These are phyloP conservation scores for Steccherinum ochraceum DNA, from an alignment of 768 basidiomycete genomes.

Conservation along the genomic window DNA sequence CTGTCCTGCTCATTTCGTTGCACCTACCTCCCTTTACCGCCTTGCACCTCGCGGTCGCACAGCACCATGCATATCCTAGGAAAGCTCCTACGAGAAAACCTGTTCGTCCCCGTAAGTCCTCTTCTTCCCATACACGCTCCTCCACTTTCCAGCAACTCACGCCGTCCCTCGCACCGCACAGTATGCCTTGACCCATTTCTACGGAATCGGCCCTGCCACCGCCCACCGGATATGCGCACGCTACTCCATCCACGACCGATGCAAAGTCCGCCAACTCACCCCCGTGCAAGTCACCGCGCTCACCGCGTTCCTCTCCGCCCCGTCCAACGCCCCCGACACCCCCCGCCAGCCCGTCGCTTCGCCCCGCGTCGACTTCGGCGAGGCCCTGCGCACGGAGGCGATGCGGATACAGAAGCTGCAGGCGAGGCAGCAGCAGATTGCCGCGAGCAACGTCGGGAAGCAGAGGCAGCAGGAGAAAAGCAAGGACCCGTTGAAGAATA, in stretches of 20 bases:
- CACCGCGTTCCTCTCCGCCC: slow-evolving; percentile 92
- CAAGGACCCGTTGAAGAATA: slow-evolving; percentile 58
- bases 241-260: slow-evolving; percentile 83
- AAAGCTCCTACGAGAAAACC: slow-evolving; percentile 70
- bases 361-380: slow-evolving; percentile 34
- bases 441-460: slow-evolving; percentile 2
- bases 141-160: slow-evolving; percentile 1
- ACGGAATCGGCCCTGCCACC: slow-evolving; percentile 75
- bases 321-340: slow-evolving; percentile 64
- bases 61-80: slow-evolving; percentile 79
- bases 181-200: slow-evolving; percentile 89
- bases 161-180: slow-evolving; percentile 24
- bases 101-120: slow-evolving; percentile 62
- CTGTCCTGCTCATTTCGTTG: too few relatives aligned
- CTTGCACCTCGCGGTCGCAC: background rate
- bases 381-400: slow-evolving; percentile 17
- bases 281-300: slow-evolving; percentile 85
- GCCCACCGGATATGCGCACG: slow-evolving; percentile 84
- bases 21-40: too few relatives aligned
- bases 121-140: background rate
- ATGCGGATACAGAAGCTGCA: slow-evolving; percentile 32
- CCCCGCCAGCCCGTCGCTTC: slow-evolving; percentile 63
- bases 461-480: slow-evolving; percentile 10
- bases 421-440: background rate
- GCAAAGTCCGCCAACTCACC: slow-evolving; percentile 75